Base-by-base conservation (phyloP, 1,139 yeast species). In the Debaryomyces singareniensis region DNA sequence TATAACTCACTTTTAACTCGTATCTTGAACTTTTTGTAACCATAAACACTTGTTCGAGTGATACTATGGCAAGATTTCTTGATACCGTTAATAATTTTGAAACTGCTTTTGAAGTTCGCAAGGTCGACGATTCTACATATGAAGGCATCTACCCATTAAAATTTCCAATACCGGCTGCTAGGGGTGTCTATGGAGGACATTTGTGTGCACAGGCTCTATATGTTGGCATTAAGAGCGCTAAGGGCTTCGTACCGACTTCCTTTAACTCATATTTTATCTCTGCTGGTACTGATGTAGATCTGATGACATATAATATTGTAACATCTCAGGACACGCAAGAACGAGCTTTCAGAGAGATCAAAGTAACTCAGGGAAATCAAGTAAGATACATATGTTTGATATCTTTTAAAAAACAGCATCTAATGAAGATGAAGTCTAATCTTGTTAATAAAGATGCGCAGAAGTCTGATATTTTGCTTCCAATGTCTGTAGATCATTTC, bases 111-210 rank as follows among this genome's bases (percentile, higher is more conserved):
- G 42, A 56, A 11, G 61, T 67, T n/a, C 39, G 43, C 4, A 47
- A 58, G 34, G 35, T 59, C 2, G 57, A 53, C 30, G 61, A 55
- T 2, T 35, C 37, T 20, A 49, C 47, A 14, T 66, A 51, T 43
- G 48, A 40, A 7, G 71, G 71, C 1, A 63, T 55, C 1, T 59
- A 61, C 35, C 65, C 68, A 2, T 48, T 67, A 22, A 37, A 55
- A 26, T 45, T 60, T 7, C 72, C 72, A 1, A 35, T 63, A 6
- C 55, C 60, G 2, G 71, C 74, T 1, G 85, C 85, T 2, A 58
- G 84, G 26, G 91, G 89, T 1, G 76, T 82, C 2, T 83, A 80
- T 56, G 95, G 94, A 1, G 95, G 95, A 3, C 76, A 81, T 24
- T 65, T 79, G 33, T 77, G 82, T 26, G 84, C 86, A 1, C 94